Evolutionary conservation across 23 red algal species (phyloP).

Genomic region (Gracilariopsis chorda): DNA sequence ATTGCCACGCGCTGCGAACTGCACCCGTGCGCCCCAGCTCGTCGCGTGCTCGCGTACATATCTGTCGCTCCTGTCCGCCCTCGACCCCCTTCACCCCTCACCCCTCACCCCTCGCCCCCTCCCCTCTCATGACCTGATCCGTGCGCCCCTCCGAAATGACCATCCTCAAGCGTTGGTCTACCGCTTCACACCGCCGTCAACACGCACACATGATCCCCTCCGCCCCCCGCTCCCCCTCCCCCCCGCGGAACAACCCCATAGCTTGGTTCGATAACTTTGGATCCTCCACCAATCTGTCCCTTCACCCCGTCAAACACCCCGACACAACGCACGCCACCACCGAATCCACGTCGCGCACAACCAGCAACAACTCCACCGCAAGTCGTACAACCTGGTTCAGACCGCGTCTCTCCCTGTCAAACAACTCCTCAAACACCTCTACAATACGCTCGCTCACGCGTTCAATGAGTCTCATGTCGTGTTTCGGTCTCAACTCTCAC

Average conservation of each 20-base stretch:
- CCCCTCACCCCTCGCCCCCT: too few relatives aligned
- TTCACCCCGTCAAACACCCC: background rate
- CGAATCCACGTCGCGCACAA: background rate
- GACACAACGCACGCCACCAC: background rate
- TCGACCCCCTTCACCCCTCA: too few relatives aligned
- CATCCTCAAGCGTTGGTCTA: too few relatives aligned
- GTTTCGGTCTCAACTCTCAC: too few relatives aligned
- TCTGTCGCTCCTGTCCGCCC: too few relatives aligned
- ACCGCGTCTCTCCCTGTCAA: background rate
- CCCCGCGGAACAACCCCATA: background rate
- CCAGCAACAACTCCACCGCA: background rate
- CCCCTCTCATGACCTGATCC: too few relatives aligned
- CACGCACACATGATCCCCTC: background rate
- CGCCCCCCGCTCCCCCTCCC: background rate
- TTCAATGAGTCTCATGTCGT: too few relatives aligned
- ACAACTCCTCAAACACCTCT: background rate
- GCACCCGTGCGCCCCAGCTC: too few relatives aligned
- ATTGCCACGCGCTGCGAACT: too few relatives aligned
- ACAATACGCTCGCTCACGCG: too few relatives aligned
- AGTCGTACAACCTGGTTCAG: background rate
- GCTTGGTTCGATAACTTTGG: conserved; percentile 54
- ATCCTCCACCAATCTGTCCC: conserved; percentile 8
- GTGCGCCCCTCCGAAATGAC: too few relatives aligned
- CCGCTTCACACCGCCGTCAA: background rate
- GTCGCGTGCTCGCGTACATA: too few relatives aligned